These are phyloP conservation scores for Bremia lactucae DNA, from an alignment of 352 stramenopile species.

Conservation along the genomic window DNA sequence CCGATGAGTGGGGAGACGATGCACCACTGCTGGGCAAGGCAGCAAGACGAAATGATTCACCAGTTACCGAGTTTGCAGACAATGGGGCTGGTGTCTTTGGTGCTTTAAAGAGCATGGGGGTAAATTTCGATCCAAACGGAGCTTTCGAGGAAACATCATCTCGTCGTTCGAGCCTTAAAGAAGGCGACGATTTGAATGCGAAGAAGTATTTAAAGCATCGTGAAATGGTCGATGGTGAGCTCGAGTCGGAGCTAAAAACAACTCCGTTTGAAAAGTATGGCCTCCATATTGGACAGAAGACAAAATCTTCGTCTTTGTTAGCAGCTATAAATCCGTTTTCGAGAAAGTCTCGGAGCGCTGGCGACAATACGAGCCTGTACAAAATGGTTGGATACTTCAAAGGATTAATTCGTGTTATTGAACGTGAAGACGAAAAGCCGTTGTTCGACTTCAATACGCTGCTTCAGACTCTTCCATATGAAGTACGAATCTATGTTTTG, in stretches of 20 bases:
- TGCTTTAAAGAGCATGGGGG: slow-evolving; percentile 75
- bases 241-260: slow-evolving; percentile 69
- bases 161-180: slow-evolving; percentile 33
- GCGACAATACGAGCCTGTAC: slow-evolving; percentile 42
- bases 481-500: slow-evolving; percentile 83
- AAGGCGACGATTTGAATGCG: slow-evolving; percentile 52
- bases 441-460: slow-evolving; percentile 59
- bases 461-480: slow-evolving; percentile 63
- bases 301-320: slow-evolving; percentile 56
- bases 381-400: slow-evolving; percentile 86
- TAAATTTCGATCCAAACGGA: slow-evolving; percentile 58
- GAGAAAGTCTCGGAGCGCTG: slow-evolving; percentile 38
- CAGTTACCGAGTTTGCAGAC: slow-evolving; percentile 37
- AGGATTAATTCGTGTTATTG: slow-evolving; percentile 83
- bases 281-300: slow-evolving; percentile 71
- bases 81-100: slow-evolving; percentile 81
- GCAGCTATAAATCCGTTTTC: slow-evolving; percentile 58
- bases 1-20: slow-evolving; percentile 44
- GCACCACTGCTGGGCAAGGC: slow-evolving; percentile 32
- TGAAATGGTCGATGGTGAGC: slow-evolving; percentile 46
- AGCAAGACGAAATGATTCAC: slow-evolving; percentile 12
- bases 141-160: slow-evolving; percentile 49
- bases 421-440: slow-evolving; percentile 70
- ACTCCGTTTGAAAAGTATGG: slow-evolving; percentile 86
- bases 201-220: slow-evolving; percentile 77